Base-by-base conservation (phyloP, 805 yeast species). In the Monosporozyma siamensis region DNA sequence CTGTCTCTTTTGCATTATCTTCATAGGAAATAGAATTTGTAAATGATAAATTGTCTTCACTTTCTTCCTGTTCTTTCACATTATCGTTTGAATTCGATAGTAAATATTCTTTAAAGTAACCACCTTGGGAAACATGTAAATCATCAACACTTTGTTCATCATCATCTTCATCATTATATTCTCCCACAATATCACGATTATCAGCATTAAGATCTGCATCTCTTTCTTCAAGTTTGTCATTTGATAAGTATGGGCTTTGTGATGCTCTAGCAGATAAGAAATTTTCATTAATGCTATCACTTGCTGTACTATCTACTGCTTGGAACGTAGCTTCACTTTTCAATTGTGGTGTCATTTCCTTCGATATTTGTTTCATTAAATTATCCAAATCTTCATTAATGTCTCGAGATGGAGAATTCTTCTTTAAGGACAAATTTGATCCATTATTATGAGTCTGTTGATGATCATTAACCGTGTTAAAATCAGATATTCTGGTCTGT, bases 321-420 rank as follows among this genome's bases (percentile, higher is more conserved):
- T 22, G 20, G 22, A 41, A 41, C 6, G 9, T 14, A 10, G 24
- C 40, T 14, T 36, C 22, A n/a, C 18, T 31, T 11, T 36, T 26
- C 12, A 46, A 14, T 22, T 41, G 39, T 12, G 60, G 59, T 3
- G 60, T 55, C 59, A 60, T 58, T 36, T 60, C 64, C 39, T 49
- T 53, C 5, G 65, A 59, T 10, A 60, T 58, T 31, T 60, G 58
- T 3, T 44, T 48, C 62, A 60, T 59, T 24, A 60, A 34, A 37
- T 52, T 44, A 34, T 60, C 65, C 34, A 60, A 43, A 36, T 56
- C 63, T 20, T 52, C 57, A 42, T 52, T 58, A 8, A 55, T 53
- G 9, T 44, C 41, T 31, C 48, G 47, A 15, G 45, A 38, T 4
- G 49, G 45, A 5, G 47, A 36, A 4, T 25, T 11, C 25, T 34